Conservation (phyloP, 2,329 filamentous ascomycete genomes). For the Xylaria sp. region DNA sequence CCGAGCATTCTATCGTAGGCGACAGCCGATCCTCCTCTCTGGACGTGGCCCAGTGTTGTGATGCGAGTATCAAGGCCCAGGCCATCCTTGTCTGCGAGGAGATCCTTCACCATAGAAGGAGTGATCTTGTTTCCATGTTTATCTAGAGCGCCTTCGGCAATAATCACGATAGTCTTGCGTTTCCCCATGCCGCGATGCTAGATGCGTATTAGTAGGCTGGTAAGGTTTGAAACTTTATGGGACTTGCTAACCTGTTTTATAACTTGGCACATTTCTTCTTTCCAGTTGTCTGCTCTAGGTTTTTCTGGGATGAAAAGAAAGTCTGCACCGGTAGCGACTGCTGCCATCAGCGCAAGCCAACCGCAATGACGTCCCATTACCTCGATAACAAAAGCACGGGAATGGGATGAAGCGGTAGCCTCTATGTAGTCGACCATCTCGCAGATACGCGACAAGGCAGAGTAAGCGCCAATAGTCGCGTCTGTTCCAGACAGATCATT, state of each 20-base stretch:
- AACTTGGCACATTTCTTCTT: constrained; percentile 83
- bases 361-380: constrained; percentile 99
- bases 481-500: constrained; percentile 98
- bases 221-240: not conserved
- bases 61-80: constrained; percentile 90
- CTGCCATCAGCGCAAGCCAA: constrained; percentile 96
- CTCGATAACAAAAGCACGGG: constrained; percentile 95
- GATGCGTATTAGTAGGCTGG: constrained; percentile 34
- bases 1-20: constrained; percentile 94
- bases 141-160: constrained; percentile 94
- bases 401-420: constrained; percentile 92
- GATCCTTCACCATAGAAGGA: constrained; percentile 82
- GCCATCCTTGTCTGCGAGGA: constrained; percentile 80
- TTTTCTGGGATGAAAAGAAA: constrained; percentile 98
- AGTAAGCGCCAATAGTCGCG: constrained; percentile 97
- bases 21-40: constrained; percentile 90
- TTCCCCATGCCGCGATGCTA: constrained; percentile 90
- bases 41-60: constrained; percentile 96
- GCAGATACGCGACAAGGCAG: constrained; percentile 90
- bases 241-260: constrained; percentile 70
- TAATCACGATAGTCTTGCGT: constrained; percentile 97
- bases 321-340: constrained; percentile 93
- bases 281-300: constrained; percentile 87
- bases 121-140: constrained; percentile 84
- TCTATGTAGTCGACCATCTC: constrained; percentile 97